Conservation (phyloP, 2,329 filamentous ascomycete genomes). For the Neopestalotiopsis clavispora region DNA sequence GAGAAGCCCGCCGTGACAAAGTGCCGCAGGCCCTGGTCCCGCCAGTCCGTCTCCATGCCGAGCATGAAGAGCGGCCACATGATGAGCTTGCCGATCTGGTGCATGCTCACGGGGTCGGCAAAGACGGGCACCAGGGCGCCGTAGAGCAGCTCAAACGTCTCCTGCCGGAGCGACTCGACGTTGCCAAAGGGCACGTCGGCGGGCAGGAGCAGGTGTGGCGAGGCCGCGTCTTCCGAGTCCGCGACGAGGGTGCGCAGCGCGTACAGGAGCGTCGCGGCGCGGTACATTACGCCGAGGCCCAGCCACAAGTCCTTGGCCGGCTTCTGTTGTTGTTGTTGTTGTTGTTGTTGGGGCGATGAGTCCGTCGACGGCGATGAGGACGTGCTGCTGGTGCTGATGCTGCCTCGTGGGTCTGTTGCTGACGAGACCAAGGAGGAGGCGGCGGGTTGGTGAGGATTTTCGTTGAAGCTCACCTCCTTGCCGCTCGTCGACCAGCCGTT, state of each 20-base stretch:
- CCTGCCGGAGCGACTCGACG: slow-evolving; percentile 4
- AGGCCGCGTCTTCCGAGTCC: slow-evolving; percentile 12
- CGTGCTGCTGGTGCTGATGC: neutral
- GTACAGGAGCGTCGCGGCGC: slow-evolving; percentile 17
- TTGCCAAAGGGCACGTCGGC: neutral
- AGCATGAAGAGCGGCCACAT: slow-evolving; percentile 21
- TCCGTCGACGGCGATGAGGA: slow-evolving; percentile 10
- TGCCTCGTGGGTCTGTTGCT: neutral
- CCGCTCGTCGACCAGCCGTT: slow-evolving; percentile 19
- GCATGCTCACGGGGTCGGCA: slow-evolving; percentile 16
- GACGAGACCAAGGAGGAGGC: neutral
- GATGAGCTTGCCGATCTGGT: slow-evolving; percentile 20
- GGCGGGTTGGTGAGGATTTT: neutral
- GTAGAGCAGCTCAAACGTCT: neutral
- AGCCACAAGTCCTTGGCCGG: slow-evolving; percentile 11
- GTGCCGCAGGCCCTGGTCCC: neutral
- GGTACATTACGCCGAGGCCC: slow-evolving; percentile 17
- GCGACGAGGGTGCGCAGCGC: slow-evolving; percentile 17
- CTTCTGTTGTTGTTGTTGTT: too few relatives aligned
- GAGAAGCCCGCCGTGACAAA: slow-evolving; percentile 18
- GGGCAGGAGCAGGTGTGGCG: neutral
- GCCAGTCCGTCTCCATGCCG: slow-evolving; percentile 17
- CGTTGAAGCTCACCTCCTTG: slow-evolving; percentile 18
- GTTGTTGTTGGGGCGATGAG: neutral
- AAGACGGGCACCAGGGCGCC: slow-evolving; percentile 15